These are phyloP conservation scores for Termitomyces sp. DNA, from an alignment of 768 basidiomycete genomes.

Conservation along the genomic window DNA sequence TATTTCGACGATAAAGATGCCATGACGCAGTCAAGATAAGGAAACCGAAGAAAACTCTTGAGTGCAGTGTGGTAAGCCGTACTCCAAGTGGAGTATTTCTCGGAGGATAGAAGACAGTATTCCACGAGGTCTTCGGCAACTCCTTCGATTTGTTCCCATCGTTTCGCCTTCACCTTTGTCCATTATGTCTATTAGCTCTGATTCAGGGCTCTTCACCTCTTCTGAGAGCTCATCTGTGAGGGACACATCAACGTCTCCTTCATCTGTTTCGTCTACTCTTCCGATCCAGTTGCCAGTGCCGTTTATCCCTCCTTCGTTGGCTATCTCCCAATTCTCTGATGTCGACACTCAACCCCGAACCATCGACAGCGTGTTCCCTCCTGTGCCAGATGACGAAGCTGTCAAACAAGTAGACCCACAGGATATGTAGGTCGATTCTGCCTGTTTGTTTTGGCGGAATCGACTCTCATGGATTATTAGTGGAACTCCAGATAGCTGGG, in stretches of 20 bases:
- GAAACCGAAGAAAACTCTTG: background rate
- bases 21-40: background rate
- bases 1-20: too few species aligned
- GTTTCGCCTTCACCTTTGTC: background rate
- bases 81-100: background rate
- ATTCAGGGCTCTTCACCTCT: background rate
- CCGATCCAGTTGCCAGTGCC: background rate
- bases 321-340: background rate
- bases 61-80: background rate
- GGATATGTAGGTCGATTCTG: background rate
- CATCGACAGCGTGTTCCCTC: background rate
- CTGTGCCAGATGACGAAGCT: slow-evolving; percentile 3
- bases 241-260: background rate
- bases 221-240: background rate
- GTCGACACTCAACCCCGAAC: background rate
- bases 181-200: background rate
- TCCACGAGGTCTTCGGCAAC: background rate
- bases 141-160: background rate
- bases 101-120: background rate
- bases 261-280: background rate
- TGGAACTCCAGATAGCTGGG: slow-evolving; percentile 24
- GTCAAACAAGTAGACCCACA: slow-evolving; percentile 2
- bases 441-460: background rate
- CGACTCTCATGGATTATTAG: background rate
- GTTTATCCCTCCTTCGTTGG: slow-evolving; percentile 7